A percentile compares a stretch with the other conserved stretches of the same genome.
Conservation (phyloP, 805 yeast species). For the Zygoascus tannicola region DNA sequence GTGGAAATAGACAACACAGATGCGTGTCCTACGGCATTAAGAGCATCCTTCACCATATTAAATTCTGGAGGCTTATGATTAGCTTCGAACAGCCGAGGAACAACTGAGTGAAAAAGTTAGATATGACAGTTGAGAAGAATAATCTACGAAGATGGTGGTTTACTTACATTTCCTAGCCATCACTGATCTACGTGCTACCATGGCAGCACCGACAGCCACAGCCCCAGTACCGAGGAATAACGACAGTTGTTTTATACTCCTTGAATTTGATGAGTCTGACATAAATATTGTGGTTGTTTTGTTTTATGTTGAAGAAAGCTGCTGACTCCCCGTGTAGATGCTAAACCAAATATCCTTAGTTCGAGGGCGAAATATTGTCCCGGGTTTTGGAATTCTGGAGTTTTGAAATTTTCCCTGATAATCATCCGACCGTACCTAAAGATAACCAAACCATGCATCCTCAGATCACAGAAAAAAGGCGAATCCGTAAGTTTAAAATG, state of each 20-base stretch:
- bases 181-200: constrained; percentile 69
- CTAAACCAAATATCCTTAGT: too few relatives aligned
- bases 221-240: constrained; percentile 65
- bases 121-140: too few relatives aligned
- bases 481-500: constrained; percentile 31
- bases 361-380: too few relatives aligned
- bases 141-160: too few relatives aligned
- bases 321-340: too few relatives aligned
- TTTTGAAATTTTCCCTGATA: too few relatives aligned
- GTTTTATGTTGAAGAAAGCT: too few relatives aligned
- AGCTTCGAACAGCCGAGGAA: constrained; percentile 71
- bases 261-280: background rate
- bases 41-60: constrained; percentile 72
- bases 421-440: background rate
- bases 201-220: constrained; percentile 58
- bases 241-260: constrained; percentile 46
- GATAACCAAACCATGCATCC: constrained; percentile 37
- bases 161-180: constrained; percentile 48
- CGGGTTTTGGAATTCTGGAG: too few relatives aligned
- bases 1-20: constrained; percentile 65
- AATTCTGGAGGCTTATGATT: constrained; percentile 82
- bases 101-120: constrained; percentile 30
- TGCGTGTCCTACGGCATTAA: constrained; percentile 76
- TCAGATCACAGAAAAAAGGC: constrained; percentile 42
- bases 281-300: background rate